Conservation (phyloP, 1,139 yeast species). For the Candida freyschussii region DNA sequence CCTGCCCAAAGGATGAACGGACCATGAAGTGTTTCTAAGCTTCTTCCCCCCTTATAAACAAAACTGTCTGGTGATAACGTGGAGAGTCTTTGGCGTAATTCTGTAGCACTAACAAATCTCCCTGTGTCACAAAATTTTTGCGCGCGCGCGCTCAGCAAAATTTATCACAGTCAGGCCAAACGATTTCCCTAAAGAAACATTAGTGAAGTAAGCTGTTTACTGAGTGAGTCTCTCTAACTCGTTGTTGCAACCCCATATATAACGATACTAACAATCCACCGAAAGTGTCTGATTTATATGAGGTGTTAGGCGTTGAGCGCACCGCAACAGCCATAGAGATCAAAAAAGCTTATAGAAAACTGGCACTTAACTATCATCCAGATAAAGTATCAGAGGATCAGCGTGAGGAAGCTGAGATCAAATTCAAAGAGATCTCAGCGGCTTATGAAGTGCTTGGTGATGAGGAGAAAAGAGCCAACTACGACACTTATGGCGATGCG, state of each 20-base stretch:
- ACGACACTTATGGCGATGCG: constrained; percentile 52
- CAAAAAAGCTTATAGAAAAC: constrained; percentile 68
- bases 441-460: constrained; percentile 76
- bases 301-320: constrained; percentile 58
- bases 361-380: constrained; percentile 74
- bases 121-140: too few species aligned
- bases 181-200: too few species aligned
- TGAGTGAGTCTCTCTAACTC: too few species aligned
- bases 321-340: constrained; percentile 64
- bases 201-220: too few species aligned
- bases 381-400: constrained; percentile 66
- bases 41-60: too few species aligned
- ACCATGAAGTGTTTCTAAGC: too few species aligned
- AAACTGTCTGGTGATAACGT: too few species aligned
- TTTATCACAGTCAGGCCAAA: background rate
- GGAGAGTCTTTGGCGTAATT: too few species aligned
- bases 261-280: constrained; percentile 4
- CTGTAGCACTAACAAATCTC: too few species aligned
- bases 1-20: too few species aligned
- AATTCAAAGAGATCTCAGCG: constrained; percentile 69
- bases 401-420: constrained; percentile 61
- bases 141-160: background rate
- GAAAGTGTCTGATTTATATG: constrained; percentile 38
- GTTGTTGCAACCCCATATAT: too few species aligned
- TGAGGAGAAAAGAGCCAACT: constrained; percentile 49